Evolutionary conservation across 1,284 basidiomycete species (phyloP), one percentile per base, ranked within the genome.

Genomic region (Sanghuangporus baumii): DNA sequence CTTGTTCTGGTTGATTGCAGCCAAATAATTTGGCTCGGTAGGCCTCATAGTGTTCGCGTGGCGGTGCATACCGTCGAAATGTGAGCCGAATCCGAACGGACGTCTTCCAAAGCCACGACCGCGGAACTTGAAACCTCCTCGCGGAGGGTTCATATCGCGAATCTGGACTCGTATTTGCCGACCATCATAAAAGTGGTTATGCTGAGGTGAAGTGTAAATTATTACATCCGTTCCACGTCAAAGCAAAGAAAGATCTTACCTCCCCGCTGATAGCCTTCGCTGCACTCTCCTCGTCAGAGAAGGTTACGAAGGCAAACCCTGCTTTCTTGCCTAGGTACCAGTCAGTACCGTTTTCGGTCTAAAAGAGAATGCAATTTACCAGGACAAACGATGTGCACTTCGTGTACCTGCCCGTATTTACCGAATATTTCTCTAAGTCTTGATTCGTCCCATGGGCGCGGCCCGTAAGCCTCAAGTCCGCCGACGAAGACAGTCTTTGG

Each of bases 251-350:
- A 50, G 55, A 43, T 69, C 72, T 54, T 60, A 88, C 89, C 79
- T 90, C 84, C 71, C 81, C 81, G 38, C 73, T 71, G 16, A 91
- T 79, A 3, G 89, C 89, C 57, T 78, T 81, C 23, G 78, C 76
- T 36, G 88, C 81, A 26, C 83, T 77, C 6, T 86, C 83, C 3
- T 78, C 77, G 62, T 84, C 82, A 61, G 82, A 75, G 69, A 85
- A 91, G 69, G 81, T 87, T 57, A 91, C 81, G 68, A 91, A 91
- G 2, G 89, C 89, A 69, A 90, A 91, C 1, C 84, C 86, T 18
- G 84, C 79, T 66, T 79, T 79, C 63, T 83, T 83, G 66, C 87
- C 89, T 66, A 6, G 36, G 37, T 40, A 55, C n/a, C 41, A 26
- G 46, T 47, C 18, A 55, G 40, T 7, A 47, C 47, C 37, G 14